These are phyloP conservation scores for Metschnikowia drakensbergensis DNA, from an alignment of 805 yeast species.

Conservation along the genomic window DNA sequence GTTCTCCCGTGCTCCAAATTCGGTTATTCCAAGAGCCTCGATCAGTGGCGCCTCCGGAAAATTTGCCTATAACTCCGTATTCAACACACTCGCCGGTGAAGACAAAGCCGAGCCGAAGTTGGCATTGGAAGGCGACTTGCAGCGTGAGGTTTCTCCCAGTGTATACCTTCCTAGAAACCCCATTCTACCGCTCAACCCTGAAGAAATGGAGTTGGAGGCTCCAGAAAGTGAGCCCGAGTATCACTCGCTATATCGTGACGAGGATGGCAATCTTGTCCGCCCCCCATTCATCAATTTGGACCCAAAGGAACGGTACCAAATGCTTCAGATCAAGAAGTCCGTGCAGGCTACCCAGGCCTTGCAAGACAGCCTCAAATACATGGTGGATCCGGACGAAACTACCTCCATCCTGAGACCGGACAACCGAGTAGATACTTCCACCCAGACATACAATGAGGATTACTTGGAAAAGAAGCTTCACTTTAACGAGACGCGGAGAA, in stretches of 20 bases:
- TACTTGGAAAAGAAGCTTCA: constrained; percentile 28
- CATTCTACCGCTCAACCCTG: constrained; percentile 15
- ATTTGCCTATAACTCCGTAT: constrained; percentile 10
- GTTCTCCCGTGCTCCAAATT: constrained; percentile 1
- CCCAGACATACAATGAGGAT: constrained; percentile 37
- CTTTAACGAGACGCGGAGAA: constrained; percentile 22
- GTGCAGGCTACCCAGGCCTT: constrained; percentile 34
- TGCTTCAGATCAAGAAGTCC: constrained; percentile 37
- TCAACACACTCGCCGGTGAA: constrained; percentile 8
- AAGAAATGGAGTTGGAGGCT: constrained; percentile 9
- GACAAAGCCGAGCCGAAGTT: constrained; percentile 4
- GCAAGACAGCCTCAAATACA: constrained; percentile 33
- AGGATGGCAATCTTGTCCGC: constrained; percentile 36
- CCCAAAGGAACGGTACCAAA: constrained; percentile 40
- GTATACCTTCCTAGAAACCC: constrained; percentile 14
- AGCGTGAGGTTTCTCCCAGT: constrained; percentile 16
- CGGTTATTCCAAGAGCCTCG: constrained; percentile 14
- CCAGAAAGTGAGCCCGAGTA: constrained; percentile 25
- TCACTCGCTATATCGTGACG: constrained; percentile 34
- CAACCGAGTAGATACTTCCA: constrained; percentile 37
- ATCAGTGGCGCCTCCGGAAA: constrained; percentile 6
- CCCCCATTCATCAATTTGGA: constrained; percentile 45
- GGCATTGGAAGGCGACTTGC: constrained; percentile 4
- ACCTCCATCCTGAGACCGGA: constrained; percentile 15
- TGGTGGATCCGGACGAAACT: constrained; percentile 41